Evolutionary conservation across 768 basidiomycete species (phyloP).

Genomic region (Hemileccinum rubropunctum): DNA sequence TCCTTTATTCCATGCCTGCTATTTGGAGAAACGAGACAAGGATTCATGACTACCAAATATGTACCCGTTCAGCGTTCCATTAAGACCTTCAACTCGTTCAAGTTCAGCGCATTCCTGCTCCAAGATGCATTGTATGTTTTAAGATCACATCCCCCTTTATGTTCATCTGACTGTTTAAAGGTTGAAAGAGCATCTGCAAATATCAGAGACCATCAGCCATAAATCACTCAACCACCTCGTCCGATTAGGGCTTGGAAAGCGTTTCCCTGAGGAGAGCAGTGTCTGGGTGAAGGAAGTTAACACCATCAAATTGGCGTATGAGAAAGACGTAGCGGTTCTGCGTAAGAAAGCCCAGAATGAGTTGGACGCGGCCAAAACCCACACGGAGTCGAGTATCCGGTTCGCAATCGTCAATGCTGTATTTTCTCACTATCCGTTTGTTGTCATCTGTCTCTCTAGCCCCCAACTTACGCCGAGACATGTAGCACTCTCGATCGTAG

Average conservation of each 20-base stretch:
- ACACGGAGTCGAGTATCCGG: conserved; percentile 21
- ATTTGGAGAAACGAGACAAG: conserved; percentile 43
- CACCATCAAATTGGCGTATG: neutral
- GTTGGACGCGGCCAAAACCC: conserved; percentile 6
- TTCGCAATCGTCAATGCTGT: conserved; percentile 27
- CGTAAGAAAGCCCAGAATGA: conserved; percentile 12
- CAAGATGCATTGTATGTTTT: conserved; percentile 25
- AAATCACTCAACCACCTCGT: conserved; percentile 29
- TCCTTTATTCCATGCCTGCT: conserved; percentile 33
- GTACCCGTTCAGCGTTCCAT: conserved; percentile 15
- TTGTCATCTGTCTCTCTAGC: neutral
- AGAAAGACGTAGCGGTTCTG: conserved; percentile 1
- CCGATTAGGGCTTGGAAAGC: conserved; percentile 29
- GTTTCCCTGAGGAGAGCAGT: conserved; percentile 24
- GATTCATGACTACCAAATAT: conserved; percentile 34
- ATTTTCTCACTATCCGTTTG: conserved; percentile 23
- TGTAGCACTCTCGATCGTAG: conserved; percentile 20
- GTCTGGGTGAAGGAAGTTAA: conserved; percentile 24
- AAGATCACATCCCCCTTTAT: neutral
- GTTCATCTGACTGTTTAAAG: conserved; percentile 14
- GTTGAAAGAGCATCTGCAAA: conserved; percentile 22
- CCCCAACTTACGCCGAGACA: neutral
- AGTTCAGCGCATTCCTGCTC: conserved; percentile 13
- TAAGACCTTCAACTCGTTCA: conserved; percentile 6
- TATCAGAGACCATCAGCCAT: conserved; percentile 22